phyloP scores from a whole-genome alignment of 2,329 filamentous ascomycete genomes.

The Trichocomaceae sp. region DNA sequence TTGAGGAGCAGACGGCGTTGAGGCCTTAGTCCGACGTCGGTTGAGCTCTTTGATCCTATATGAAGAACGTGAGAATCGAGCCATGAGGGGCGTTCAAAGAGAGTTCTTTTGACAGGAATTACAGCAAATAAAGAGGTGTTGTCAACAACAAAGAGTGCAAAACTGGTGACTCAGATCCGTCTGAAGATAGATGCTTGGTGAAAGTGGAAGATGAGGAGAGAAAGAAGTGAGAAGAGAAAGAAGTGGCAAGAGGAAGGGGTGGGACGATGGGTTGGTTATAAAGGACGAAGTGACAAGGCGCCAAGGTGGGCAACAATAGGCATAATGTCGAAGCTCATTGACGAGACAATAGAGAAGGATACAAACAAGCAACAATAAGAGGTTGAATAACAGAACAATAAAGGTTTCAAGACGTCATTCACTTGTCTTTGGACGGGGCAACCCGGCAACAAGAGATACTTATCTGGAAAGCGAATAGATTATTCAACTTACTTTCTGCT shows the following conservation, averaged over 20 bases:
- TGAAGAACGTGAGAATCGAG: background rate
- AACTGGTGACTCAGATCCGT: background rate
- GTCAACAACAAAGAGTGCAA: background rate
- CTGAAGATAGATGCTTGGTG: background rate
- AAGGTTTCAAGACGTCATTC: background rate
- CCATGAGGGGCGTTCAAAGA: background rate
- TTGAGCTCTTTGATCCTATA: constrained; percentile 27
- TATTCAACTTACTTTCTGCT: constrained; percentile 48
- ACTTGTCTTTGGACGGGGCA: background rate
- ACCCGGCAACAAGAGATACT: background rate
- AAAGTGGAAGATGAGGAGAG: background rate
- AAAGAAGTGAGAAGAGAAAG: background rate
- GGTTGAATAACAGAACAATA: background rate
- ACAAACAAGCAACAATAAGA: background rate
- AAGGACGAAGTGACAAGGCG: background rate
- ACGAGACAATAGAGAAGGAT: background rate
- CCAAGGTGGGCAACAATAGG: background rate
- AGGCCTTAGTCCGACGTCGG: constrained; percentile 20
- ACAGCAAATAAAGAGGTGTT: background rate
- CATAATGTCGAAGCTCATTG: background rate
- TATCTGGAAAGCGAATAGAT: background rate
- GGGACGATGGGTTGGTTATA: background rate
- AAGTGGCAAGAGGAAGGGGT: background rate
- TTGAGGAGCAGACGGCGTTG: constrained; percentile 15
- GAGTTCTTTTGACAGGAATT: background rate